phyloP scores from a whole-genome alignment of 2,329 filamentous ascomycete genomes.

The Trichoderma sp. region DNA sequence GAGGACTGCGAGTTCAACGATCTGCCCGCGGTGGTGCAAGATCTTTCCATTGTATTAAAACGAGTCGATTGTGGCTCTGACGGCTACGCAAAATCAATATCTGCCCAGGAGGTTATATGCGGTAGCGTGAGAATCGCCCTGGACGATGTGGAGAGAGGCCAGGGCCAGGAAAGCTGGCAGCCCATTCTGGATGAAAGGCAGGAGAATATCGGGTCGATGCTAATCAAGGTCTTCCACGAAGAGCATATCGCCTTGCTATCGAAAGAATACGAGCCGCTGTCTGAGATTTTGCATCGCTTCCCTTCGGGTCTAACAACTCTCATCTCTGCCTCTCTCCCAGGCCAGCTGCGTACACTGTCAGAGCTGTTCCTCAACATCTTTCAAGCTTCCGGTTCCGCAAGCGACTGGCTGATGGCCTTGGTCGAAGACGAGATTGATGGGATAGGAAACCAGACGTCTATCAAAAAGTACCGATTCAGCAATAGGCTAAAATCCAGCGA shows the following conservation, averaged over 20 bases:
- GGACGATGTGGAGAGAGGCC: conserved; percentile 75
- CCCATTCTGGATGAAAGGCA: conserved; percentile 76
- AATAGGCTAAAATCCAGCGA: conserved; percentile 72
- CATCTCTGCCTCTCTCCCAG: conserved; percentile 77
- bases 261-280: conserved; percentile 81
- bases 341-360: conserved; percentile 76
- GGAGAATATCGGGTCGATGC: conserved; percentile 78
- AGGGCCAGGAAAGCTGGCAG: conserved; percentile 87
- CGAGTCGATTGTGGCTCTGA: conserved; percentile 58
- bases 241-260: conserved; percentile 88
- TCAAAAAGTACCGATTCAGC: conserved; percentile 74
- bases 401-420: conserved; percentile 89
- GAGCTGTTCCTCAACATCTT: conserved; percentile 93
- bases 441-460: conserved; percentile 77
- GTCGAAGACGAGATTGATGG: conserved; percentile 98
- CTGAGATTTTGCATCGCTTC: conserved; percentile 83
- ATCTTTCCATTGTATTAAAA: conserved; percentile 73
- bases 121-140: conserved; percentile 83
- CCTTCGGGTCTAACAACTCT: conserved; percentile 81
- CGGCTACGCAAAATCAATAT: conserved; percentile 45
- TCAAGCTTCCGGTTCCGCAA: conserved; percentile 82
- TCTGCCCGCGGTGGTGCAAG: conserved; percentile 69
- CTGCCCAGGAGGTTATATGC: conserved; percentile 57
- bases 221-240: conserved; percentile 81
- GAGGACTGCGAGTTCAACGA: conserved; percentile 80